Base-by-base conservation (phyloP, 306 rosid genomes). In the Ormosia emarginata region DNA sequence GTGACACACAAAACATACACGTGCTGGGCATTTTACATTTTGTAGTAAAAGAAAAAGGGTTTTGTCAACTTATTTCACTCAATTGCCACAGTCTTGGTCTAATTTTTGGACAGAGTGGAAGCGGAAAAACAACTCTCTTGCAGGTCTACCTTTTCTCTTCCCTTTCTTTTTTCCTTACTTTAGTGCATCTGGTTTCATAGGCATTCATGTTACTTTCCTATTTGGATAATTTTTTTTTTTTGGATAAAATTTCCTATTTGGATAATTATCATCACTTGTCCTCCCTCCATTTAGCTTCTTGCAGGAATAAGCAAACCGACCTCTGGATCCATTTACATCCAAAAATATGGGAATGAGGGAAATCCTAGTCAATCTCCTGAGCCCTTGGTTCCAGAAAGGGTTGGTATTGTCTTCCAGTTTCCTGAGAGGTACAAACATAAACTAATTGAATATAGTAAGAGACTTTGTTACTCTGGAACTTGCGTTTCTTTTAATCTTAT, bases 351-450 rank as follows among this genome's bases (percentile, higher is more conserved):
- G 61, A 84, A 79, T 77, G 97, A 94, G 78, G 95, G 97, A 47
- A 83, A 62, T 67, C 97, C 92, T 44, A 79, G 67, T 49, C 85
- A 87, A 68, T 37, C 98, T 74, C 87, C 91, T 0, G 87, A 88
- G 83, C 85, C 89, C 36, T 76, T 94, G 84, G 57, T 84, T 57
- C 83, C 97, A 0, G 97, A 93, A 82, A 93, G 92, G 81, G 98
- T 94, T 75, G 98, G 98, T 62, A 91, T 91, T 66, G 98, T 92
- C 87, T 91, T 94, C 88, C 97, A 94, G 77, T 91, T 94, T 88
- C 97, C 97, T n/a, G 98, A 93, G 86, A 91, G 97, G 98, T 94
- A 92, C 17, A 6, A 29, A 56, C 57, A 65, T 75, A 17, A 72
- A 68, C 56, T 49, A 56, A 50, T 66, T 83, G 41, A 44, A 58